Percentiles rank a stretch among this genome's conserved stretches.
Evolutionary conservation across 2,329 filamentous ascomycete genomes (phyloP).

Genomic region (Magnaporthiopsis incrustans): DNA sequence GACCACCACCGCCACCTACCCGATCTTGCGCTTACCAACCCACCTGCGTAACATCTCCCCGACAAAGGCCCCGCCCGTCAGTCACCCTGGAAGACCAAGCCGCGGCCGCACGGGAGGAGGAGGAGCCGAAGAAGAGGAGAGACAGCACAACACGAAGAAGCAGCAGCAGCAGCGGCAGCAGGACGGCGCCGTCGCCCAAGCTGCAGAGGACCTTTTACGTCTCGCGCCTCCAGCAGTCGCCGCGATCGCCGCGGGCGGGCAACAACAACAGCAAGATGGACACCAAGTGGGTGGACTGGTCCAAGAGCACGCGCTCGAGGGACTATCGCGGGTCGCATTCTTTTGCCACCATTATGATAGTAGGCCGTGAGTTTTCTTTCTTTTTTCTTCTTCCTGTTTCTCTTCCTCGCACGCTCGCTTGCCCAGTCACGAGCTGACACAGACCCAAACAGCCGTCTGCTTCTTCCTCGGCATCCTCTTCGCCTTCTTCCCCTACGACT

Average conservation of each 20-base stretch:
- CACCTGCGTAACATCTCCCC: neutral
- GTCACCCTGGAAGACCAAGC: neutral
- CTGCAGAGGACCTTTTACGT: neutral
- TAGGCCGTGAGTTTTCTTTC: constrained; percentile 64
- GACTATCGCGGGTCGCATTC: constrained; percentile 56
- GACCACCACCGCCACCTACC: too few relatives aligned
- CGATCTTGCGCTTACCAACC: neutral
- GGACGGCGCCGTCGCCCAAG: neutral
- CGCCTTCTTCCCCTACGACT: constrained; percentile 93
- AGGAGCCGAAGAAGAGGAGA: neutral
- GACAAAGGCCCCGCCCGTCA: too few relatives aligned
- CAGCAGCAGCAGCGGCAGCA: neutral
- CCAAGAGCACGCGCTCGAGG: constrained; percentile 48
- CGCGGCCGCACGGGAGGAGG: neutral
- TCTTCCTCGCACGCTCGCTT: too few relatives aligned
- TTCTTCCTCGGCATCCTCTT: constrained; percentile 99
- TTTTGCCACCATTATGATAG: constrained; percentile 95
- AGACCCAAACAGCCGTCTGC: constrained; percentile 57
- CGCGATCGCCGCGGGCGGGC: neutral
- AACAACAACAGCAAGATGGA: constrained; percentile 8
- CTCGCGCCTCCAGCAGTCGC: neutral
- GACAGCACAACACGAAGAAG: neutral
- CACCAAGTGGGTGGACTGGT: constrained; percentile 39
- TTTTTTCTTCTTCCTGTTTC: neutral
- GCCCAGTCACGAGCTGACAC: neutral